phyloP scores from a whole-genome alignment of 2,329 filamentous ascomycete genomes.

The Neonectria magnoliae region DNA sequence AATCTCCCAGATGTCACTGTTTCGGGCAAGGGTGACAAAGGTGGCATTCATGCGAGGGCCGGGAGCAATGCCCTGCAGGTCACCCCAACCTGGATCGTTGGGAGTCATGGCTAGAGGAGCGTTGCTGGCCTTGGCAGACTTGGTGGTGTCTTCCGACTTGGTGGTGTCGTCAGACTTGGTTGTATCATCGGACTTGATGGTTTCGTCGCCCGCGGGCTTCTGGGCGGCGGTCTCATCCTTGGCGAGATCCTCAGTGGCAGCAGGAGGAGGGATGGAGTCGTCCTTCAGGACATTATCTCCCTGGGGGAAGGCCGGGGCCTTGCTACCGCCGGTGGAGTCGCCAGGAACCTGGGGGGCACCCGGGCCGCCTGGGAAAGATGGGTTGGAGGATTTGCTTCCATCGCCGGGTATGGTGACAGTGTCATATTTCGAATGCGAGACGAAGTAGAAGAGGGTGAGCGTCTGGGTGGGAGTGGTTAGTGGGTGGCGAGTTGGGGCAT shows the following conservation, averaged over 20 bases:
- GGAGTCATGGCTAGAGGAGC: conserved; percentile 63
- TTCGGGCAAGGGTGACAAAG: conserved; percentile 94
- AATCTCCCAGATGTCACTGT: conserved; percentile 96
- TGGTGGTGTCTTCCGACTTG: conserved; percentile 30
- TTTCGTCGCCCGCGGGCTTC: conserved; percentile 26
- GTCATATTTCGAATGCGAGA: conserved; percentile 69
- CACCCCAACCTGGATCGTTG: conserved; percentile 62
- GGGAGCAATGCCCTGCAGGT: conserved; percentile 62
- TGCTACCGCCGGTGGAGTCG: conserved; percentile 32
- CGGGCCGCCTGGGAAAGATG: conserved; percentile 37
- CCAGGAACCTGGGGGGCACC: conserved; percentile 37
- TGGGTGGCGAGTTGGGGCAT: conserved; percentile 12
- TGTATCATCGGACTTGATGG: background rate
- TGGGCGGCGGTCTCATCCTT: conserved; percentile 35
- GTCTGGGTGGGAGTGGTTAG: conserved; percentile 30
- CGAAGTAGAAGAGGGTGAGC: conserved; percentile 76
- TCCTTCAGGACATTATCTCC: conserved; percentile 22
- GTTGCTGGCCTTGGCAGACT: conserved; percentile 46
- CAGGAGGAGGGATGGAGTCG: conserved; percentile 18
- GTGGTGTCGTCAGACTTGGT: background rate
- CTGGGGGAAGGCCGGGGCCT: conserved; percentile 38
- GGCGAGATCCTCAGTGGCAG: conserved; percentile 20
- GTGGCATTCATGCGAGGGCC: conserved; percentile 93
- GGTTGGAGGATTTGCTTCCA: conserved; percentile 17
- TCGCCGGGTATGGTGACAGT: conserved; percentile 45